Base-by-base conservation (phyloP, 305 asterid genomes). In the Solanum aculeatissimum region DNA sequence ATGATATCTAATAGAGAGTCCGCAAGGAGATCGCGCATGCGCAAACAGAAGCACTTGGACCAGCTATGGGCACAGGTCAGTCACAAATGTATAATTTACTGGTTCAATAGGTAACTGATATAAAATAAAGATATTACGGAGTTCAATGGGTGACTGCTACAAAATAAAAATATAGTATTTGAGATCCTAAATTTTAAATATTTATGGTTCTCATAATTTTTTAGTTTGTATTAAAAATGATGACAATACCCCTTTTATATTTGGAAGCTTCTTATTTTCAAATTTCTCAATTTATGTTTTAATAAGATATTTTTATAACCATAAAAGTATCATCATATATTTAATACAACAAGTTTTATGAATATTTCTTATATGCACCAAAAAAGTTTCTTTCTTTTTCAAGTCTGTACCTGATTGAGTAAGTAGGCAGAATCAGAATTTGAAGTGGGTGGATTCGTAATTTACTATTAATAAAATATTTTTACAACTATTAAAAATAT, bases 1-100 rank as follows among this genome's bases (percentile, higher is more conserved):
- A 96, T 96, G 98, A 93, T 96, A 35, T 95, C 99, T 4, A 96
- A 96, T 89, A 83, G 98, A 69, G 98, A 96, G 83, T 96, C 98
- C 0, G 99, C 99, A 1, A 86, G 98, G 9, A 16, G 99, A 19
- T 96, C 99, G 13, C 96, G 98, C 83, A 96, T 96, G 99, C 93
- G 98, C 55, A 96, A 96, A 82, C 99, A 95, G 70, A 96, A 91
- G 89, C 99, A 96, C 85, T 84, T 96, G 80, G 98, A 95, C 47
- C 98, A 95, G 90, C 97, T 95, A 3, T 93, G 97, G 98, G 92
- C 98, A 3, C 99, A 94, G 89, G 81, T 75, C 19, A 74, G 81
- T 47, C 42, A 23, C n/a, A 9, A 15, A 72, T 72, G 42, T 72
- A 43, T 23, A 43, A 12, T 21, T 40, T 70, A n/a, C 40, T 6